phyloP scores from a whole-genome alignment of 1,139 yeast genomes.

The Suhomyces maxii region DNA sequence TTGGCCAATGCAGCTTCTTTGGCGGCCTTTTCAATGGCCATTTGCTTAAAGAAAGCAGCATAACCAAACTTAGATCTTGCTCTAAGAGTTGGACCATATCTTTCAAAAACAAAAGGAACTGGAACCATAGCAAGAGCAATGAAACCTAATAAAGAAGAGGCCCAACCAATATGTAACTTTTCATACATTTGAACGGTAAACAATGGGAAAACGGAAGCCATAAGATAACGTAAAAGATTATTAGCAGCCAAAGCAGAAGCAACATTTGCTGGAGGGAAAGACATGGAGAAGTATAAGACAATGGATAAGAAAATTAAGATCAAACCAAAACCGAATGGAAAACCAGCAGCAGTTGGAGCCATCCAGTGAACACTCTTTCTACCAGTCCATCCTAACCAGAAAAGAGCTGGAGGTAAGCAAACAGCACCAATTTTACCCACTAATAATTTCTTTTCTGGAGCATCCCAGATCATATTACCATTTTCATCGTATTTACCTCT shows the following conservation, averaged over 20 bases:
- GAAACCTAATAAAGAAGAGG: slow-evolving; percentile 25
- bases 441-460: slow-evolving; percentile 40
- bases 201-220: slow-evolving; percentile 60
- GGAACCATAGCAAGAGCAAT: slow-evolving; percentile 28
- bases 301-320: slow-evolving; percentile 72
- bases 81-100: slow-evolving; percentile 21
- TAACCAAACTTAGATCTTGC: slow-evolving; percentile 42
- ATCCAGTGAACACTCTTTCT: slow-evolving; percentile 71
- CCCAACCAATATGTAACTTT: slow-evolving; percentile 34
- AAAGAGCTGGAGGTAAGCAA: slow-evolving; percentile 64
- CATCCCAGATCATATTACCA: slow-evolving; percentile 48
- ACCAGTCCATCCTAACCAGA: slow-evolving; percentile 85
- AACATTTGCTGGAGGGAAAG: slow-evolving; percentile 72
- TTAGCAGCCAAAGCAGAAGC: slow-evolving; percentile 84
- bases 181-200: slow-evolving; percentile 48
- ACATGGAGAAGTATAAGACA: slow-evolving; percentile 67
- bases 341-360: slow-evolving; percentile 72
- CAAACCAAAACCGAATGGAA: slow-evolving; percentile 74
- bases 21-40: slow-evolving; percentile 28
- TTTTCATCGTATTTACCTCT: slow-evolving; percentile 56
- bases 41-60: slow-evolving; percentile 43
- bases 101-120: slow-evolving; percentile 24
- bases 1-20: slow-evolving; percentile 11
- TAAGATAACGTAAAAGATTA: slow-evolving; percentile 63
- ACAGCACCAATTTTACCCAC: slow-evolving; percentile 61